Evolutionary conservation across 2,329 filamentous ascomycete species (phyloP), one percentile per base, ranked within the genome.

Genomic region (Apiospora arundinis): DNA sequence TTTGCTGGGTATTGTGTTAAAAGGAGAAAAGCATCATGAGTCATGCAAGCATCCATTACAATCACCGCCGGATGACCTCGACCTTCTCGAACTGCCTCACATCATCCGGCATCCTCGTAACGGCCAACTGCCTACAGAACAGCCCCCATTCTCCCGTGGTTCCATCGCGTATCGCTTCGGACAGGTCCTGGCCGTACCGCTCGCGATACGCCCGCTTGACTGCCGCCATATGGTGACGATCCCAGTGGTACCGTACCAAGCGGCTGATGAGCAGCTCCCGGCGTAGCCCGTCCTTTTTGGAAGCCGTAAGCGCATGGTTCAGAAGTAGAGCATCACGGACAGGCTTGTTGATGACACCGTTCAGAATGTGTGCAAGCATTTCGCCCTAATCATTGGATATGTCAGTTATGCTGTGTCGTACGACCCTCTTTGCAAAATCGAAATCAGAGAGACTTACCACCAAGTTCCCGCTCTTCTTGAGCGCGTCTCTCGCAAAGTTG

Each of bases 311-410:
- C 1, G 96, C 95, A 83, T 98, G 96, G 81, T 97, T 92, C 1
- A 99, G 86, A 2, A 98, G 91, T 48, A 98, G 88, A 3, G 95
- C 94, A 81, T 98, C 96, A 70, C 96, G 93, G 74, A 97, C 94
- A 7, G 96, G 95, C 72, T 93, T 93, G 84, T 98, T 98, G 84
- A 98, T 97, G 71, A 97, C 91, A 77, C 96, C 96, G 83, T 98
- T 98, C 78, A 99, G 92, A 76, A 98, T 94, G 82, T 98, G 96
- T 0, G 95, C 94, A 48, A 98, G 90, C 25, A 97, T 91, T 84
- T 99, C 96, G 74, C 96, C 96, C 95, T 98, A 72, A 72, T 77
- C 65, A 45, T 44, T 42, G 49, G 74, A 11, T n/a, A 12, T 73
- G 73, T 72, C 72, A 44, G 69, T 49, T 32, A 46, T 9, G 21